Conservation (phyloP, 192 early-diverging fungal species). For the Spinellus fusiger region DNA sequence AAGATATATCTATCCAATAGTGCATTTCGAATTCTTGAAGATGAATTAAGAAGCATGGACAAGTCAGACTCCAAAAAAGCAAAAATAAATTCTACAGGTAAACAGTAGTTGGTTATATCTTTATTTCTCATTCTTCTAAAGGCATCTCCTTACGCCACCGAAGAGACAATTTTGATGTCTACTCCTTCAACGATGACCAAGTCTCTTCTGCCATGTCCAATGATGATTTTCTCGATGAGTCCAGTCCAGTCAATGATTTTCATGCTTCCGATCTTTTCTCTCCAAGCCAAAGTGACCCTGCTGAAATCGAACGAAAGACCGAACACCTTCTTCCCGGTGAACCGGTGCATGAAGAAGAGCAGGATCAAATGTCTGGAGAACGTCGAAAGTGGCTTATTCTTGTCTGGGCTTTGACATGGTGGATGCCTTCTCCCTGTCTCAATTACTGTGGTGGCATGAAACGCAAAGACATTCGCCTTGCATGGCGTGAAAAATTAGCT, state of each 20-base stretch:
- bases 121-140: background rate
- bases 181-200: constrained; percentile 19
- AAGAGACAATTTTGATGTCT: constrained; percentile 13
- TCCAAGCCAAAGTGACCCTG: background rate
- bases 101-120: background rate
- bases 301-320: background rate
- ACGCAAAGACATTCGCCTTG: constrained; percentile 73
- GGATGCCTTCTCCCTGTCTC: constrained; percentile 71
- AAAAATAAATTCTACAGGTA: constrained; percentile 1
- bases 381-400: constrained; percentile 80
- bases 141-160: background rate
- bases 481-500: constrained; percentile 98
- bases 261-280: constrained; percentile 12
- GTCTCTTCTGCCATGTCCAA: constrained; percentile 23
- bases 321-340: constrained; percentile 1
- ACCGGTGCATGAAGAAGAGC: constrained; percentile 29
- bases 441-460: constrained; percentile 73
- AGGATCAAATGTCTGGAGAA: constrained; percentile 40
- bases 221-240: constrained; percentile 20
- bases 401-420: constrained; percentile 75
- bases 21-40: constrained; percentile 81
- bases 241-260: constrained; percentile 5
- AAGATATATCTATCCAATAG: constrained; percentile 68
- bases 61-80: constrained; percentile 39
- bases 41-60: constrained; percentile 66